Evolutionary conservation across 2,329 filamentous ascomycete genomes (phyloP), one percentile per base, ranked within the genome.

Genomic region (Xylariaceae sp.): DNA sequence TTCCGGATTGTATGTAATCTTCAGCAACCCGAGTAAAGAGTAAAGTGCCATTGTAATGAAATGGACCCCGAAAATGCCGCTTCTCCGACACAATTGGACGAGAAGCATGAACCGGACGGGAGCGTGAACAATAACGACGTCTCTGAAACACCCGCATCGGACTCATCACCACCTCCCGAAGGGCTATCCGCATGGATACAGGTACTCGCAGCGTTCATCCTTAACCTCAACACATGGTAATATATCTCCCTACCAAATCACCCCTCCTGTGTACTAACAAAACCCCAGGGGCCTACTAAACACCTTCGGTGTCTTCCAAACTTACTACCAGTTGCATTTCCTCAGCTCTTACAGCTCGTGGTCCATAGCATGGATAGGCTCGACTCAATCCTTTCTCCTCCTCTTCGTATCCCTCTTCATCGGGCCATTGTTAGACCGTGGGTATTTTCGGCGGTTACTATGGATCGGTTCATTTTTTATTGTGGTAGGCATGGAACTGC

Each of bases 401-500:
- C 35, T 31, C 14, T 22, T 47, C 3, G 17, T 35, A 14, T 39
- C 39, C 11, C 30, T 47, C 4, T 10, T 42, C 5, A 36, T 39
- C 6, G 45, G 48, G 7, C 42, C 43, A 3, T 18, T 49, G 2
- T 27, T 22, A 6, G 48, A 49, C 15, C 43, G 32, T 7, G 48
- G 48, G 5, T 49, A 49, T 22, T 12, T 42, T 6, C 45, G 45
- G 5, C 17, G 30, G n/a, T 14, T 47, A 7, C 30, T 47, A 14
- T 30, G 22, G 3, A 14, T 15, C 3, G 64, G 65, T 1, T 49
- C 51, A 3, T 43, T 68, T 10, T 47, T 74, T 9, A 55, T 62
- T 7, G 48, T 71, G 0, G n/a, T 71, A 2, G 72, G 72, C 1
- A 60, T 71, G 7, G 70, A 75, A 55, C 64, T 67, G 56, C 66